Conservation (phyloP, 2,329 filamentous ascomycete species). For the Penicillium nordicum region DNA sequence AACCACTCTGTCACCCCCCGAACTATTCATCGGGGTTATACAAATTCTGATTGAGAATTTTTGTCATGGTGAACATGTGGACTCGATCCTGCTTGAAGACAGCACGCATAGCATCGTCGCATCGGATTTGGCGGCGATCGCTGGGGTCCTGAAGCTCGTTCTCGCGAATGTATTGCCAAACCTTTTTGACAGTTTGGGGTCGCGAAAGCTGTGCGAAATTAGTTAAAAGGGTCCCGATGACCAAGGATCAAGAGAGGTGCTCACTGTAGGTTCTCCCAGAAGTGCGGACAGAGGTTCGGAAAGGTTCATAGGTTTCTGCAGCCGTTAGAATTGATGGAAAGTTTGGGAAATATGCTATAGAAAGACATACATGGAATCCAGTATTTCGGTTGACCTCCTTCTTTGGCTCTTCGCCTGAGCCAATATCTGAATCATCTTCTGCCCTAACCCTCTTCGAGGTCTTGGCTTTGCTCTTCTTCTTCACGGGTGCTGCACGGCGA, state of each 20-base stretch:
- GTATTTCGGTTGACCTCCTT: conserved; percentile 72
- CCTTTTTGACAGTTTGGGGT: conserved; percentile 90
- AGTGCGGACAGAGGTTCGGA: conserved; percentile 46
- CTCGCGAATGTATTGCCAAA: conserved; percentile 92
- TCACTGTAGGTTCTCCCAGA: conserved; percentile 44
- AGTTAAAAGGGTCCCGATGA: conserved; percentile 10
- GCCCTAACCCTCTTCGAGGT: conserved; percentile 67
- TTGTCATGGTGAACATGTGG: conserved; percentile 99
- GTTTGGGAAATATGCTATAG: neutral
- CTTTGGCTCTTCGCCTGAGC: conserved; percentile 57
- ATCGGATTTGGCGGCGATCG: conserved; percentile 89
- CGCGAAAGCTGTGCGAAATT: conserved; percentile 66
- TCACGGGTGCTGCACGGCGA: conserved; percentile 56
- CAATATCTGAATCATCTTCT: conserved; percentile 76
- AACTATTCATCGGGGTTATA: conserved; percentile 73
- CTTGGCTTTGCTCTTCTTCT: conserved; percentile 60
- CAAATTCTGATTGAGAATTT: conserved; percentile 83
- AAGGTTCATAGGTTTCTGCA: conserved; percentile 47
- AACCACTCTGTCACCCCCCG: conserved; percentile 1
- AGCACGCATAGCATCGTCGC: conserved; percentile 84
- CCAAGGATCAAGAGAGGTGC: conserved; percentile 1
- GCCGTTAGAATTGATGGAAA: neutral
- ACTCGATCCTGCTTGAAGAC: conserved; percentile 89
- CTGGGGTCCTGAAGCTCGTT: conserved; percentile 83
- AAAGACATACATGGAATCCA: conserved; percentile 71